These are phyloP conservation scores for Fragaria vesca DNA, from an alignment of 306 rosid species.

Conservation along the genomic window DNA sequence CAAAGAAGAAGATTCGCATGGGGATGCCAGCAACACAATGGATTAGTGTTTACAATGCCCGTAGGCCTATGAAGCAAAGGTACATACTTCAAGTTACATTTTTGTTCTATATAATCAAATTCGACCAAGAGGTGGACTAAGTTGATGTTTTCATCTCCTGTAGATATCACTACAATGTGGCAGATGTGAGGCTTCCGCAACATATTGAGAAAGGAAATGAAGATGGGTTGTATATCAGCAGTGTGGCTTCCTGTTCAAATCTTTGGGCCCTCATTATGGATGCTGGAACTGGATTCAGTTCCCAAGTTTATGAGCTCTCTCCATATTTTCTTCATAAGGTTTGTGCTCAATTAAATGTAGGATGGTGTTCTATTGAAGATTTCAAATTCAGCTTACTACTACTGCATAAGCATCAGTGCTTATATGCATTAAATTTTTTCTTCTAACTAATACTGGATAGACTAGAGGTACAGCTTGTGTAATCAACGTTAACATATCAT, in stretches of 20 bases:
- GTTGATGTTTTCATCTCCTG: conserved; percentile 24
- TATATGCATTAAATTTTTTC: not conserved
- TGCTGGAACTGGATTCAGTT: conserved; percentile 80
- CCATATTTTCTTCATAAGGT: conserved; percentile 83
- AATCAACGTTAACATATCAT: conserved; percentile 31
- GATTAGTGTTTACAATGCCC: conserved; percentile 85
- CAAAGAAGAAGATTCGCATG: conserved; percentile 74
- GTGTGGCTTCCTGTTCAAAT: conserved; percentile 69
- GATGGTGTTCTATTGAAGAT: not conserved
- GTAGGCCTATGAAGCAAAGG: conserved; percentile 93
- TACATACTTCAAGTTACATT: conserved; percentile 19
- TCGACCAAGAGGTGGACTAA: not conserved
- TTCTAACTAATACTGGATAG: not conserved
- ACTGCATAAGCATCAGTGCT: not conserved
- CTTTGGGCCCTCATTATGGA: conserved; percentile 97
- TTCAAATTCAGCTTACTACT: not conserved
- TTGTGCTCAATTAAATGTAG: conserved; percentile 10
- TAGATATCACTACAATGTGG: conserved; percentile 89
- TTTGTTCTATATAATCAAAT: not conserved
- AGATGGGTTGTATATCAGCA: conserved; percentile 80
- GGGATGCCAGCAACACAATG: conserved; percentile 89
- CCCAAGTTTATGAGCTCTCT: conserved; percentile 84
- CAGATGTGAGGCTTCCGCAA: conserved; percentile 74
- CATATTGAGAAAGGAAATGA: conserved; percentile 89
- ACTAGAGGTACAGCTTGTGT: conserved; percentile 17